Evolutionary conservation across 2,329 filamentous ascomycete species (phyloP).

Genomic region (Colletotrichum incanum): DNA sequence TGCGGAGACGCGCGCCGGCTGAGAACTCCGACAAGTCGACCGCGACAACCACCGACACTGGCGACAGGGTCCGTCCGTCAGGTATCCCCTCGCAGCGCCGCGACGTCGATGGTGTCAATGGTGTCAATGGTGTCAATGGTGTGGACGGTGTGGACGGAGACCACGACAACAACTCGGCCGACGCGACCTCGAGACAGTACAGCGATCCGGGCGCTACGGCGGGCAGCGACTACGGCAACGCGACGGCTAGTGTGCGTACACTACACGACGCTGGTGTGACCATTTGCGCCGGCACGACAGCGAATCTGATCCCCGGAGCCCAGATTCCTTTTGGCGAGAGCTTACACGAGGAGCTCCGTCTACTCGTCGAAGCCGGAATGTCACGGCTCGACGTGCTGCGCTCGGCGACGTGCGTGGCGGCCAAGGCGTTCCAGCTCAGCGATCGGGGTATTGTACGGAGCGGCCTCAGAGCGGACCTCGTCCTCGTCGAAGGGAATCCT

Average conservation of each 20-base stretch:
- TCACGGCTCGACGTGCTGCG: conserved; percentile 44
- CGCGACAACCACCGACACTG: too few relatives aligned
- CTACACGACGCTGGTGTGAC: conserved; percentile 49
- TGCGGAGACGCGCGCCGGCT: conserved; percentile 2
- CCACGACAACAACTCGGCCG: neutral
- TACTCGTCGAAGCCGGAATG: conserved; percentile 46
- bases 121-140: neutral
- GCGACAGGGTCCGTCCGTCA: neutral
- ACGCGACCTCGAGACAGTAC: neutral
- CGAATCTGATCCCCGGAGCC: conserved; percentile 43
- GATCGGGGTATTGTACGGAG: conserved; percentile 48
- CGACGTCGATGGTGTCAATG: neutral
- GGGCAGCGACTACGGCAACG: conserved; percentile 46
- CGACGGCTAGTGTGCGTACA: conserved; percentile 46
- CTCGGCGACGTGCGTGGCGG: conserved; percentile 45
- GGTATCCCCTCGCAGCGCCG: neutral
- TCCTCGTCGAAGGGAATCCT: conserved; percentile 51
- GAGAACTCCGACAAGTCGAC: neutral
- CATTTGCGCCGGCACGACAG: conserved; percentile 52
- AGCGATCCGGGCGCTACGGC: neutral
- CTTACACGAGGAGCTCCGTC: conserved; percentile 47
- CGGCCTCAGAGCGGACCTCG: conserved; percentile 50
- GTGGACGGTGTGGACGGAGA: neutral
- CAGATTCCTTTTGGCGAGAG: conserved; percentile 43
- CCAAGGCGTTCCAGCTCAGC: conserved; percentile 45